Conservation (phyloP, 805 yeast genomes). For the Wickerhamiella alocasiicola region DNA sequence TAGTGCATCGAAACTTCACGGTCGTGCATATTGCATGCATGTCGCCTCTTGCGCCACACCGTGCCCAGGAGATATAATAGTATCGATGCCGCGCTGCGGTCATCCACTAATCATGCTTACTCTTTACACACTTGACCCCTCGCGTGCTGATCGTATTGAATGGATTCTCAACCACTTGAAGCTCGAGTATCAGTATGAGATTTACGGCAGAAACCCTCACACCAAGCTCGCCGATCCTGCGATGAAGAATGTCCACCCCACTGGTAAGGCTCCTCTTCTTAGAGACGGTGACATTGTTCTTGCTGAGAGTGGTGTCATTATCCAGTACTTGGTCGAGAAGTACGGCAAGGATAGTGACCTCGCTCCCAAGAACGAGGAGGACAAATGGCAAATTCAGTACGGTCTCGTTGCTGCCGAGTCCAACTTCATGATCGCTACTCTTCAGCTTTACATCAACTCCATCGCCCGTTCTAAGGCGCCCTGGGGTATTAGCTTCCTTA, state of each 20-base stretch:
- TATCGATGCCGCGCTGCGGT: no score
- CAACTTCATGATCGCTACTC: conserved; percentile 39
- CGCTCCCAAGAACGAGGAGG: conserved; percentile 29
- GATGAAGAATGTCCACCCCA: conserved; percentile 41
- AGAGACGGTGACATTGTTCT: conserved; percentile 32
- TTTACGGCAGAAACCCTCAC: conserved; percentile 37
- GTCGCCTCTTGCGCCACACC: no score
- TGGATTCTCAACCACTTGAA: conserved; percentile 51
- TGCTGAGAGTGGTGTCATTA: conserved; percentile 50
- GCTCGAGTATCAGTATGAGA: conserved; percentile 40
- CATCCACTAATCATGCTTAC: conserved; percentile 16
- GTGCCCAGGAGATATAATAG: no score
- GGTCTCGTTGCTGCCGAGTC: conserved; percentile 47
- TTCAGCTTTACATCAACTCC: conserved; percentile 27
- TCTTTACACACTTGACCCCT: conserved; percentile 34
- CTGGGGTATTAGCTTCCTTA: conserved; percentile 20
- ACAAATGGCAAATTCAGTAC: conserved; percentile 35
- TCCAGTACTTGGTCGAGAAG: conserved; percentile 37
- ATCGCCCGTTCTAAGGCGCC: conserved; percentile 19
- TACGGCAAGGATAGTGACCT: conserved; percentile 35
- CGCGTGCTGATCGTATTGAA: conserved; percentile 48
- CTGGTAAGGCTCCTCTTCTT: conserved; percentile 53
- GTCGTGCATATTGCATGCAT: no score
- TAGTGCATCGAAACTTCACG: no score
- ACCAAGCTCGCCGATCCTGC: conserved; percentile 39